A percentile compares a stretch with the other conserved stretches of the same genome.
Evolutionary conservation across 108 stramenopile species (phyloP).

Genomic region (Cyclotella kingstonii): DNA sequence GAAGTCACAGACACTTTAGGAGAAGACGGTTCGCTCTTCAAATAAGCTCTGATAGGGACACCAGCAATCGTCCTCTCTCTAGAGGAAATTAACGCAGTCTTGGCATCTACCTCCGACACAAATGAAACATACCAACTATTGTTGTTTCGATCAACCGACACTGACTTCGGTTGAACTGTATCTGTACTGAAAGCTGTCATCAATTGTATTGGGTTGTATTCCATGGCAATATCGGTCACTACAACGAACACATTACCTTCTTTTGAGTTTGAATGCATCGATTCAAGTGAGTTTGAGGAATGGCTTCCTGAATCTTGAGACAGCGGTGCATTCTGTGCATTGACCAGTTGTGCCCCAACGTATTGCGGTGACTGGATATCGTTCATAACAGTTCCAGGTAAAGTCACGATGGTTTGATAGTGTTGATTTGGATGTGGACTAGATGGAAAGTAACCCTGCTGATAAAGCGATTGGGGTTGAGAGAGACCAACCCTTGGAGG

Average conservation of each 20-base stretch:
- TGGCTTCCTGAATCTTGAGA: constrained; percentile 18
- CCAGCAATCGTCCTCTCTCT: constrained; percentile 16
- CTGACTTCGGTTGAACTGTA: constrained; percentile 18
- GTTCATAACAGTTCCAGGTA: background rate
- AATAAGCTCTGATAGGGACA: constrained; percentile 5
- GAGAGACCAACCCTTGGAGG: constrained; percentile 13
- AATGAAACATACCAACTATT: constrained; percentile 14
- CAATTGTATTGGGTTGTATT: constrained; percentile 15
- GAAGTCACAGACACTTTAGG: constrained; percentile 22
- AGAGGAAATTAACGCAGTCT: constrained; percentile 11
- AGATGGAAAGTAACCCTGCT: constrained; percentile 18
- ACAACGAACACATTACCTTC: constrained; percentile 16
- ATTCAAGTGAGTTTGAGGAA: constrained; percentile 36
- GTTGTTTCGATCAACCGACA: constrained; percentile 3
- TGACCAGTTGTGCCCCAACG: background rate
- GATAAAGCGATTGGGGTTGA: constrained; percentile 24
- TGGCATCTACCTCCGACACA: constrained; percentile 13
- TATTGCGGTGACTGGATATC: constrained; percentile 2
- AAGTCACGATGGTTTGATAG: background rate
- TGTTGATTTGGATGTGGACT: constrained; percentile 19
- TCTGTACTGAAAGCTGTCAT: constrained; percentile 21
- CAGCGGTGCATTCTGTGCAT: constrained; percentile 7
- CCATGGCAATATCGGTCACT: constrained; percentile 9
- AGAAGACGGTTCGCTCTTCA: constrained; percentile 10
- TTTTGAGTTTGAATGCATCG: constrained; percentile 24